phyloP scores from a whole-genome alignment of 768 basidiomycete species.

The Rhodosporidiobolus sp. region DNA sequence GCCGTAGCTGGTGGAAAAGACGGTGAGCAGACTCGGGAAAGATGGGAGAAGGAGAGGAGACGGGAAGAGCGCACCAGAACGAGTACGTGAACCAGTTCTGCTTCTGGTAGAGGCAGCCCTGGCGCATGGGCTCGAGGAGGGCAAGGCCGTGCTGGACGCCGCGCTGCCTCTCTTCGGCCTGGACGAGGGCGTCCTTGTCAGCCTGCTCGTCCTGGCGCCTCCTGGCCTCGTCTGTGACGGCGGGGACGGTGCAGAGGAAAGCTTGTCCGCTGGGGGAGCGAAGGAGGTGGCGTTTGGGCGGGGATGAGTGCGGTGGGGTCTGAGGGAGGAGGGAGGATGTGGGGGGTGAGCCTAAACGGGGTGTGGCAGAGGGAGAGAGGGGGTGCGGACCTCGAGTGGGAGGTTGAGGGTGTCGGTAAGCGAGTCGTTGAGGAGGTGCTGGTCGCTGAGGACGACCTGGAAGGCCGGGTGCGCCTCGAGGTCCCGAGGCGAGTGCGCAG shows the following conservation, averaged over 20 bases:
- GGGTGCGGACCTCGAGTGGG: constrained; percentile 1
- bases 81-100: constrained; percentile 98
- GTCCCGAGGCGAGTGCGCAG: constrained; percentile 42
- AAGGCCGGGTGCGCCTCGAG: constrained; percentile 40
- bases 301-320: neutral
- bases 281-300: constrained; percentile 33
- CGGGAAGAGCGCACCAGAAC: constrained; percentile 56
- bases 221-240: constrained; percentile 1
- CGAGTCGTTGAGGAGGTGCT: constrained; percentile 36
- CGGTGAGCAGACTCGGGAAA: too few relatives aligned
- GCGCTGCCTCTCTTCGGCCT: constrained; percentile 22
- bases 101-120: constrained; percentile 58
- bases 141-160: constrained; percentile 39
- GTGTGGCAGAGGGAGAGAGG: neutral
- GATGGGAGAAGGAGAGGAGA: neutral
- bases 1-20: constrained; percentile 59
- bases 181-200: constrained; percentile 8
- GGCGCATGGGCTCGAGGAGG: constrained; percentile 39
- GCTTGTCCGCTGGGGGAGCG: constrained; percentile 41
- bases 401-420: constrained; percentile 9
- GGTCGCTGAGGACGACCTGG: constrained; percentile 23
- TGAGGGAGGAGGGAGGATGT: constrained; percentile 2
- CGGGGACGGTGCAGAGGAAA: constrained; percentile 42
- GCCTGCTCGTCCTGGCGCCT: neutral
- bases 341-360: neutral